Evolutionary conservation across 164 flowering plant species (phyloP).

Genomic region (Kalanchoe fedtschenkoi): DNA sequence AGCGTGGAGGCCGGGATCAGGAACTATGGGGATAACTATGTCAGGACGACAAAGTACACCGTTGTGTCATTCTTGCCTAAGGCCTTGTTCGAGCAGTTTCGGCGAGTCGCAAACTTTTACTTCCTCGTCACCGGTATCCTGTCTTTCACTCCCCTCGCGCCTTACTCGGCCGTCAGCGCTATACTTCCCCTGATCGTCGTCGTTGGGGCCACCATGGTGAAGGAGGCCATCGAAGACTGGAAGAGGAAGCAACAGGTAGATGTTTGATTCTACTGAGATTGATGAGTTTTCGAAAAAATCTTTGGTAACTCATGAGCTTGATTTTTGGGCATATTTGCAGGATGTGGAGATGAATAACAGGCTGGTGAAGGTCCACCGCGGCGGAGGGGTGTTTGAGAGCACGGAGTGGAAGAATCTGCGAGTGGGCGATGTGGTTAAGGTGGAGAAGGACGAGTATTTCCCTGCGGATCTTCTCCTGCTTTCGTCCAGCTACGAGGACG

Average conservation of each 20-base stretch:
- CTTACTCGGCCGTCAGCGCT: constrained; percentile 45
- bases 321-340: constrained; percentile 25
- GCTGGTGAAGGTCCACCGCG: constrained; percentile 52
- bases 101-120: constrained; percentile 62
- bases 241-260: constrained; percentile 45
- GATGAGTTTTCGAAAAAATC: too few relatives aligned
- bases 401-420: constrained; percentile 71
- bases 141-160: constrained; percentile 47
- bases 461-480: constrained; percentile 88
- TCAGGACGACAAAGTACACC: constrained; percentile 47
- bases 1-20: constrained; percentile 23
- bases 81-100: constrained; percentile 61
- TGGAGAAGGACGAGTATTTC: constrained; percentile 75
- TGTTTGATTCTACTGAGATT: background rate
- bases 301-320: too few relatives aligned
- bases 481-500: constrained; percentile 85
- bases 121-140: constrained; percentile 42
- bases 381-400: constrained; percentile 46
- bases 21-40: constrained; percentile 35
- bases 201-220: constrained; percentile 44
- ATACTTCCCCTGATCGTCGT: constrained; percentile 43
- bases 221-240: constrained; percentile 60
- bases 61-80: constrained; percentile 46
- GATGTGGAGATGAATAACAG: constrained; percentile 81
- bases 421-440: constrained; percentile 86